phyloP scores from a whole-genome alignment of 805 yeast species.

The Candida michaelii region DNA sequence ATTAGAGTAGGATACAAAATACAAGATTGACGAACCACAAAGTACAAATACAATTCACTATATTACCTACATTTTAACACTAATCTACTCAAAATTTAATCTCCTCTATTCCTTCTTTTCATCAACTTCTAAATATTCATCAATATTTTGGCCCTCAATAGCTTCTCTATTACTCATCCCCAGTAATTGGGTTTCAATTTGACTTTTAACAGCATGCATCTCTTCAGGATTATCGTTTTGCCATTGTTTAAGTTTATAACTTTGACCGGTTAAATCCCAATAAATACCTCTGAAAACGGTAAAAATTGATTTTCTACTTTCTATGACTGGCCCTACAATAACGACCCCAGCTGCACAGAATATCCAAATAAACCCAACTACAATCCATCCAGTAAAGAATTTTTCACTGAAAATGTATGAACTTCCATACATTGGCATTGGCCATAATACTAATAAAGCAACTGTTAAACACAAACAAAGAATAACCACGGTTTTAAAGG shows the following conservation, averaged over 20 bases:
- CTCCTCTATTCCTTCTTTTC: slow-evolving; percentile 22
- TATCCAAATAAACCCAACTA: slow-evolving; percentile 79
- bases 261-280: slow-evolving; percentile 83
- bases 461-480: slow-evolving; percentile 63
- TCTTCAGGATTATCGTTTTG: slow-evolving; percentile 72
- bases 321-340: slow-evolving; percentile 66
- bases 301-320: slow-evolving; percentile 67
- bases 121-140: slow-evolving; percentile 17
- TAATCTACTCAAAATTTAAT: too few relatives aligned
- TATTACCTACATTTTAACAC: too few relatives aligned
- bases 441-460: slow-evolving; percentile 74
- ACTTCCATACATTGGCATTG: slow-evolving; percentile 92
- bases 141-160: slow-evolving; percentile 25
- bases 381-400: slow-evolving; percentile 89
- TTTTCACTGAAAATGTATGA: slow-evolving; percentile 69
- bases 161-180: slow-evolving; percentile 11
- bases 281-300: slow-evolving; percentile 73
- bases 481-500: slow-evolving; percentile 60
- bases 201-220: slow-evolving; percentile 70
- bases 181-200: slow-evolving; percentile 43
- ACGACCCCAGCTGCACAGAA: slow-evolving; percentile 66
- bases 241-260: slow-evolving; percentile 72
- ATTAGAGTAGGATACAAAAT: too few relatives aligned
- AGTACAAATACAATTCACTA: too few relatives aligned
- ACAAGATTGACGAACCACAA: too few relatives aligned